phyloP scores from a whole-genome alignment of 768 basidiomycete species.

The Tephrocybe sp. region DNA sequence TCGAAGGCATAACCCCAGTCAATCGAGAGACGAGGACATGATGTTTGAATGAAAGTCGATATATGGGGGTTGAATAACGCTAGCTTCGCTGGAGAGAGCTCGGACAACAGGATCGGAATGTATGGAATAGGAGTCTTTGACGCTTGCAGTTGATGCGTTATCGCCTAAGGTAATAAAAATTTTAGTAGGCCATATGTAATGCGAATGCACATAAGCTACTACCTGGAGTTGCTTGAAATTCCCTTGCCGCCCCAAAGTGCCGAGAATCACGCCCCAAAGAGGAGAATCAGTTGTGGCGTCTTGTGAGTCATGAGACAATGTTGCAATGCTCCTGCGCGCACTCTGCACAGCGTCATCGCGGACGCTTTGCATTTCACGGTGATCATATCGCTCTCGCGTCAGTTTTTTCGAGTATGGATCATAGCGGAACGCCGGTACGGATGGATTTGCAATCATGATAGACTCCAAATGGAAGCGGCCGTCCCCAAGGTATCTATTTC shows the following conservation, averaged over 20 bases:
- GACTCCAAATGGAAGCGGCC: constrained; percentile 98
- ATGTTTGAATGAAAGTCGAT: constrained; percentile 91
- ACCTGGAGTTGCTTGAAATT: constrained; percentile 86
- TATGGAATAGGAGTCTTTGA: constrained; percentile 63
- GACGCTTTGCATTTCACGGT: constrained; percentile 77
- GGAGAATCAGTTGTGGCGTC: constrained; percentile 8
- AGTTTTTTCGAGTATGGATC: constrained; percentile 98
- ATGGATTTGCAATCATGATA: constrained; percentile 99
- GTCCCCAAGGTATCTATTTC: constrained; percentile 86
- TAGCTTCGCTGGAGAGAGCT: constrained; percentile 94
- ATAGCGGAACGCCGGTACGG: constrained; percentile 93
- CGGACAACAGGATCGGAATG: constrained; percentile 90
- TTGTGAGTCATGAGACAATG: constrained; percentile 19
- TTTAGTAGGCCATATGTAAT: not conserved
- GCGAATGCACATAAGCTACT: not conserved
- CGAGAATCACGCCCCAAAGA: constrained; percentile 90
- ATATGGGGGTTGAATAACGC: constrained; percentile 78
- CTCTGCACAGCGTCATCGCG: constrained; percentile 72
- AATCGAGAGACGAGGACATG: constrained; percentile 93
- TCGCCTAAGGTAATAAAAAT: constrained; percentile 44
- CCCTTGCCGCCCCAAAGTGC: constrained; percentile 93
- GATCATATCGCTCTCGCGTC: constrained; percentile 88
- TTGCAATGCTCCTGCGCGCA: constrained; percentile 64
- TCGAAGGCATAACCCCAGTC: constrained; percentile 99
- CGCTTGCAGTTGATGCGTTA: constrained; percentile 63